phyloP scores from a whole-genome alignment of 345 rosid genomes.

The Pugionium dolabratum region DNA sequence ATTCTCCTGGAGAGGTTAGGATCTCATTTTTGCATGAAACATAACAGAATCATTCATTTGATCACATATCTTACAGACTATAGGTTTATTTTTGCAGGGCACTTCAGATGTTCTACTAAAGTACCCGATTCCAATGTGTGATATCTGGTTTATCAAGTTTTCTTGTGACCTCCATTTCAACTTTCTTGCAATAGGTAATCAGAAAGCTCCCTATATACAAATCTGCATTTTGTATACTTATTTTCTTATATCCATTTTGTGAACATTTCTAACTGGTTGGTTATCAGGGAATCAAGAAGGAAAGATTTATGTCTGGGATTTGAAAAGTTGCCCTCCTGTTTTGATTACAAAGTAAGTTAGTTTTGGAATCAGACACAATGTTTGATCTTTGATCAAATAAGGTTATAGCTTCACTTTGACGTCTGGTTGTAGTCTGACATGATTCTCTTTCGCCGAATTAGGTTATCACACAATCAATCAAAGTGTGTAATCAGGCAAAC shows the following conservation, averaged over 20 bases:
- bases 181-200: slow-evolving; percentile 75
- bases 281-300: slow-evolving; percentile 91
- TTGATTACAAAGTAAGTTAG: slow-evolving; percentile 66
- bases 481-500: slow-evolving; percentile 89
- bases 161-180: slow-evolving; percentile 81
- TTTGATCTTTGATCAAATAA: no score
- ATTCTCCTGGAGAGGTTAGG: slow-evolving; percentile 94
- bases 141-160: slow-evolving; percentile 97
- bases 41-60: slow-evolving; percentile 1
- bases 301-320: slow-evolving; percentile 92
- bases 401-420: slow-evolving; percentile 1
- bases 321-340: slow-evolving; percentile 92
- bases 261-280: not conserved
- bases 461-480: slow-evolving; percentile 77
- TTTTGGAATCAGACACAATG: not conserved
- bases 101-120: slow-evolving; percentile 83
- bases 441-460: slow-evolving; percentile 35
- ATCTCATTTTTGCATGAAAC: slow-evolving; percentile 13
- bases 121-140: slow-evolving; percentile 91
- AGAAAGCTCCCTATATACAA: slow-evolving; percentile 4
- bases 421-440: not conserved
- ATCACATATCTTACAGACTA: slow-evolving; percentile 6
- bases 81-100: slow-evolving; percentile 48
- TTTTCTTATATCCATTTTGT: no score
- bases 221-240: not conserved